phyloP scores from a whole-genome alignment of 2,329 filamentous ascomycete genomes.

The Talaromyces amestolkiae region DNA sequence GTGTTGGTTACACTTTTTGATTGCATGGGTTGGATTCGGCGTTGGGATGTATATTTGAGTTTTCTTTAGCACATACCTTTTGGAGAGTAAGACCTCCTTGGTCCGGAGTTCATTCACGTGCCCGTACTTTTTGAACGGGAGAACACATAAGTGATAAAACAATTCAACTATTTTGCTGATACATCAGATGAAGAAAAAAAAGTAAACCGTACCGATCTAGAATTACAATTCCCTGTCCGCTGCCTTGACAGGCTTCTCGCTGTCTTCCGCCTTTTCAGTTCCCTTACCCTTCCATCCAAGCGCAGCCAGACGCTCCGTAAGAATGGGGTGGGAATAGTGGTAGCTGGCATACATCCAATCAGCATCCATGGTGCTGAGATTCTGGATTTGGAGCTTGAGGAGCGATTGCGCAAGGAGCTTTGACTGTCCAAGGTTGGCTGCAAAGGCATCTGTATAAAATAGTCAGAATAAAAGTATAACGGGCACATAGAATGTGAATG shows the following conservation, averaged over 20 bases:
- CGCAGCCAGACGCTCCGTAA: constrained; percentile 88
- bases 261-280: constrained; percentile 52
- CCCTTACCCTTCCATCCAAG: constrained; percentile 75
- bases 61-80: not conserved
- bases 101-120: not conserved
- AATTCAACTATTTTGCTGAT: not conserved
- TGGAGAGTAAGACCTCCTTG: not conserved
- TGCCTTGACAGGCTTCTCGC: constrained; percentile 63
- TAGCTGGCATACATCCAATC: constrained; percentile 98
- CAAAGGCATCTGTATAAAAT: constrained; percentile 68
- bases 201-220: constrained; percentile 4
- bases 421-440: constrained; percentile 77
- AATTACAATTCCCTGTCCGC: constrained; percentile 71
- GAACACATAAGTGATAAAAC: not conserved
- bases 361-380: constrained; percentile 96
- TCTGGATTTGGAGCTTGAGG: constrained; percentile 97
- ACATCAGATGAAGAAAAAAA: not conserved
- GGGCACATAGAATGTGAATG: not conserved
- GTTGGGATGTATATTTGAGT: constrained; percentile 3
- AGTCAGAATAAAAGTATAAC: constrained; percentile 2
- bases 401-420: constrained; percentile 79
- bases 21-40: constrained; percentile 9
- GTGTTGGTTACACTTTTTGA: not conserved
- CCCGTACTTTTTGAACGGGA: not conserved
- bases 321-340: constrained; percentile 96